These are phyloP conservation scores for Serpula lacrymans DNA, from an alignment of 768 basidiomycete genomes.

Conservation along the genomic window DNA sequence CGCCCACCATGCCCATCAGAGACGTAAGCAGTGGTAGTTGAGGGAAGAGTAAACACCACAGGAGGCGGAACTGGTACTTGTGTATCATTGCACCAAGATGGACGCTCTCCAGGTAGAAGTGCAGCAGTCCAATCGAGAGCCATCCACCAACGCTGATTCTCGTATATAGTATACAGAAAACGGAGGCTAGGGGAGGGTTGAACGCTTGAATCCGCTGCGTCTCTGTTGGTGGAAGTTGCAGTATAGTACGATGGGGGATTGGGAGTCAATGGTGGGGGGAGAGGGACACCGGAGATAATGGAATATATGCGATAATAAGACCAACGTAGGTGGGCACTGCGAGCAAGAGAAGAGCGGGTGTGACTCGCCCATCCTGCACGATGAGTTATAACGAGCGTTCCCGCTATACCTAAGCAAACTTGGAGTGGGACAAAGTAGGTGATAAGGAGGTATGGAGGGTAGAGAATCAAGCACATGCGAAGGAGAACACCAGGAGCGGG, in stretches of 20 bases:
- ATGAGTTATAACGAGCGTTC: constrained; percentile 57
- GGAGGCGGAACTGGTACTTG: constrained; percentile 66
- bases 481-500: constrained; percentile 36
- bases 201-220: constrained; percentile 8
- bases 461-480: constrained; percentile 55
- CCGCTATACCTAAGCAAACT: constrained; percentile 55
- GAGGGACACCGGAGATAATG: constrained; percentile 50
- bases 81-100: constrained; percentile 73
- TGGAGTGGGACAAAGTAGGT: constrained; percentile 62
- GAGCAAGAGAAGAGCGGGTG: constrained; percentile 52
- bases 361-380: constrained; percentile 66
- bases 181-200: constrained; percentile 39
- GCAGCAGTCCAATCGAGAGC: constrained; percentile 95
- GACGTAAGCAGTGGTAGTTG: constrained; percentile 57
- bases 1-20: constrained; percentile 43
- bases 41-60: constrained; percentile 61
- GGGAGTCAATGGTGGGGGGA: constrained; percentile 36
- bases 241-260: constrained; percentile 31
- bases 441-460: constrained; percentile 63
- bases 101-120: constrained; percentile 83
- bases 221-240: constrained; percentile 9
- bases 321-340: constrained; percentile 70
- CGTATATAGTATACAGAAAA: constrained; percentile 87
- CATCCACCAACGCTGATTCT: constrained; percentile 98
- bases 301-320: constrained; percentile 49